Evolutionary conservation across 164 flowering plant genomes (phyloP), one percentile per base, ranked within the genome.

Genomic region (Nymphaea thermarum): DNA sequence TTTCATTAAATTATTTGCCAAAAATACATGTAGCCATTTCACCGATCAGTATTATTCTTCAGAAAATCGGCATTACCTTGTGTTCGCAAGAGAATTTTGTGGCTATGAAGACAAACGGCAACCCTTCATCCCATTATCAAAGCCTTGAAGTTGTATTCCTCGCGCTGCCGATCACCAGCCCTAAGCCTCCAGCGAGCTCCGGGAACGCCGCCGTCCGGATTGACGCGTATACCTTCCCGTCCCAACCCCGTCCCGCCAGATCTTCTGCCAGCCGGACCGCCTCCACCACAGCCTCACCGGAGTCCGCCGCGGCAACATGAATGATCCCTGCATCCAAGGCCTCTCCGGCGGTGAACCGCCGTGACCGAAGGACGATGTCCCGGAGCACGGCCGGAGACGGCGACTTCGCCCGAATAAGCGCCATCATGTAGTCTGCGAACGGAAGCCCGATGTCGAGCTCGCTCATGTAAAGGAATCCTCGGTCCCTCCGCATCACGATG

Each of bases 391-490:
- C 55, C 53, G 87, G 77, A n/a, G 66, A 60, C 0, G 76, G 79
- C 61, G 85, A 68, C 78, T 84, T 87, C 67, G 73, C 17, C 74
- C 76, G 69, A 43, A 92, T 14, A 63, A 85, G 0, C 11, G 73
- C 73, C 74, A 71, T 57, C 66, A 78, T 68, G 44, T 67, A 73
- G 44, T 67, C 71, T 4, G 75, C 70, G 8, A 71, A 62, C 5
- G 66, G 42, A 1, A 73, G 61, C 47, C 82, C 82, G 16, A 88
- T 90, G 63, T 93, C 87, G 15, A 88, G 72, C 82, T 93, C 98
- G 71, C 96, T 87, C 96, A 90, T 86, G 81, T 93, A 93, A 4
- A 93, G 72, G 51, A 90, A 71, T 3, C 96, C 92, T 41, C 82
- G 71, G 68, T 86, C 96, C 15, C 70, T 76, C 66, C 92, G 70